phyloP scores from a whole-genome alignment of 2,329 filamentous ascomycete genomes.

The Colletotrichum sp. region DNA sequence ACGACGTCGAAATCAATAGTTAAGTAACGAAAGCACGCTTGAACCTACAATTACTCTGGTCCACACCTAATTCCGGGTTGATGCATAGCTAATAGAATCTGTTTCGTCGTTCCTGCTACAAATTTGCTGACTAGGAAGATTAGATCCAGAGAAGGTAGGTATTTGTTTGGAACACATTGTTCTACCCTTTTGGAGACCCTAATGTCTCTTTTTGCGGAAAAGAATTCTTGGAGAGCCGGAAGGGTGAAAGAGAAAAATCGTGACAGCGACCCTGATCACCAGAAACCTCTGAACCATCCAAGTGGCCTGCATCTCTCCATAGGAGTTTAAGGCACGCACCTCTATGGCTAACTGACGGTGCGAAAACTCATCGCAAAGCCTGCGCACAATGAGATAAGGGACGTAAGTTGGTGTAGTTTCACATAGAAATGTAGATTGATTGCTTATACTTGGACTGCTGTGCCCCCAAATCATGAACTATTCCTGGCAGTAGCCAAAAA shows the following conservation, averaged over 20 bases:
- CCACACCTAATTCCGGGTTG: no score
- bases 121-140: no score
- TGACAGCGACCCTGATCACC: background rate
- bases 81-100: no score
- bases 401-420: background rate
- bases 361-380: background rate
- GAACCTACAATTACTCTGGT: background rate
- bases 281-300: background rate
- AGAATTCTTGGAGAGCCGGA: background rate
- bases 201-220: background rate
- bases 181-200: background rate
- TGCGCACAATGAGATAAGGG: rapidly evolving
- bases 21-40: background rate
- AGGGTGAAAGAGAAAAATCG: background rate
- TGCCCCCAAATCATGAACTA: background rate
- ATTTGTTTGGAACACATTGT: rapidly evolving
- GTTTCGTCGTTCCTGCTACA: no score
- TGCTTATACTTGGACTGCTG: rapidly evolving
- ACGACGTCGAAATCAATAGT: background rate
- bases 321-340: background rate
- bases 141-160: background rate
- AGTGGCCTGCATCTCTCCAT: background rate
- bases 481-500: rapidly evolving
- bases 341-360: rapidly evolving
- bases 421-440: background rate